Conservation (phyloP, 208 protist species). For the Leptomonas seymouri region DNA sequence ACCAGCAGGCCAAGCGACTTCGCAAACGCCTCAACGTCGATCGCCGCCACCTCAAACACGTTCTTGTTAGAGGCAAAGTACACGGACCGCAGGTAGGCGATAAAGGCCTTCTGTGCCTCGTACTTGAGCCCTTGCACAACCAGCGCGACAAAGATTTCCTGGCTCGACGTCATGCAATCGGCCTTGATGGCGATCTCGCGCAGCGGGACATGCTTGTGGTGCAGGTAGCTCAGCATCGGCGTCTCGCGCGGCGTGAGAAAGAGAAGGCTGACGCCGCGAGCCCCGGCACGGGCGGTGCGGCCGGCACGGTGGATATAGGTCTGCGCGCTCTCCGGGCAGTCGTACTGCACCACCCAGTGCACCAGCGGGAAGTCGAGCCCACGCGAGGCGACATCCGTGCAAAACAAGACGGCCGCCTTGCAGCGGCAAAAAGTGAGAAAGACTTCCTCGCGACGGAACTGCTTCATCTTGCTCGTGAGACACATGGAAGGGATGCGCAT, state of each 20-base stretch:
- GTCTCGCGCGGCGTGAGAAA: slow-evolving; percentile 98
- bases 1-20: slow-evolving; percentile 93
- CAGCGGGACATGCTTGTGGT: slow-evolving; percentile 81
- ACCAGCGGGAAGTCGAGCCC: slow-evolving; percentile 98
- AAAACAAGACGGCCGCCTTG: slow-evolving; percentile 95
- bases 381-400: slow-evolving; percentile 99
- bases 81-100: slow-evolving; percentile 97
- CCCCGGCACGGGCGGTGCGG: slow-evolving; percentile 94
- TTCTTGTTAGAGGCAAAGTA: slow-evolving; percentile 96
- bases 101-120: slow-evolving; percentile 98
- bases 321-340: slow-evolving; percentile 97
- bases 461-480: slow-evolving; percentile 94
- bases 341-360: slow-evolving; percentile 99
- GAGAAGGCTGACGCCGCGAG: slow-evolving; percentile 94
- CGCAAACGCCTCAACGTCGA: slow-evolving; percentile 92
- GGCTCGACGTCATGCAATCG: slow-evolving; percentile 65
- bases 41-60: slow-evolving; percentile 93
- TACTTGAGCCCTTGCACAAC: slow-evolving; percentile 96
- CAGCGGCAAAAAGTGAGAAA: slow-evolving; percentile 91
- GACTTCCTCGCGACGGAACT: slow-evolving; percentile 91
- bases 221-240: slow-evolving; percentile 92
- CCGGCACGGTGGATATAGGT: slow-evolving; percentile 99
- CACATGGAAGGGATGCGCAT: slow-evolving; percentile 92
- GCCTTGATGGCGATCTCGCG: slow-evolving; percentile 88
- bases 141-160: slow-evolving; percentile 91